Evolutionary conservation across 148 eudicot species (phyloP).

Genomic region (Spergularia bocconei): DNA sequence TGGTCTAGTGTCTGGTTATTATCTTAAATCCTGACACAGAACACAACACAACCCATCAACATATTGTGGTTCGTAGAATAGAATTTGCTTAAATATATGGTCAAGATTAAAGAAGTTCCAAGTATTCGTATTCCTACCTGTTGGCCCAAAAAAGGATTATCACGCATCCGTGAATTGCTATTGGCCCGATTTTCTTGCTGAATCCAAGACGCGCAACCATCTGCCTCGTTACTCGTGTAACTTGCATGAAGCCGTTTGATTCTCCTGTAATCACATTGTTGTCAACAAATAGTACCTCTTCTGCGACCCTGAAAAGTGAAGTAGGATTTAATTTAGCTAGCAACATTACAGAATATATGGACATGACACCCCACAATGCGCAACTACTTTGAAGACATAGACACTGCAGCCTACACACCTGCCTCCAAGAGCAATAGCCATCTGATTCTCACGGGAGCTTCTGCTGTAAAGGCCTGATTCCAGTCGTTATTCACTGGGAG

Average conservation of each 20-base stretch:
- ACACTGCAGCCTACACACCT: conserved; percentile 41
- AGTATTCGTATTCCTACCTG: conserved; percentile 41
- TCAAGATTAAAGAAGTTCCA: not conserved
- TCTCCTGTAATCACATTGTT: conserved; percentile 99
- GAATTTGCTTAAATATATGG: too few species aligned
- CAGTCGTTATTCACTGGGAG: conserved; percentile 96
- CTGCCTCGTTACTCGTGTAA: conserved; percentile 94
- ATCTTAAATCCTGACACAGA: too few species aligned
- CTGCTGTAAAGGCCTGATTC: conserved; percentile 97
- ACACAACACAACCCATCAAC: too few species aligned
- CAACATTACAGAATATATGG: not conserved
- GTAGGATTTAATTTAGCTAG: not conserved
- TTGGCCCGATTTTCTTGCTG: conserved; percentile 97
- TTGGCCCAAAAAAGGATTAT: conserved; percentile 96
- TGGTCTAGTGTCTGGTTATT: too few species aligned
- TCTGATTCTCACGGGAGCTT: conserved; percentile 96
- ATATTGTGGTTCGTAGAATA: not conserved
- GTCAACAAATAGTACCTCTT: conserved; percentile 89
- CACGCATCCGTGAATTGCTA: conserved; percentile 89
- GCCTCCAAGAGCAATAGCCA: conserved; percentile 99
- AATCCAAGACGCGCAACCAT: conserved; percentile 99
- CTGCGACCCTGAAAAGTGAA: conserved; percentile 67
- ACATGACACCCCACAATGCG: not conserved
- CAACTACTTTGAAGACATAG: not conserved
- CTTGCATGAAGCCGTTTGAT: conserved; percentile 98